phyloP scores from a whole-genome alignment of 306 rosid species.

The Spatholobus suberectus region DNA sequence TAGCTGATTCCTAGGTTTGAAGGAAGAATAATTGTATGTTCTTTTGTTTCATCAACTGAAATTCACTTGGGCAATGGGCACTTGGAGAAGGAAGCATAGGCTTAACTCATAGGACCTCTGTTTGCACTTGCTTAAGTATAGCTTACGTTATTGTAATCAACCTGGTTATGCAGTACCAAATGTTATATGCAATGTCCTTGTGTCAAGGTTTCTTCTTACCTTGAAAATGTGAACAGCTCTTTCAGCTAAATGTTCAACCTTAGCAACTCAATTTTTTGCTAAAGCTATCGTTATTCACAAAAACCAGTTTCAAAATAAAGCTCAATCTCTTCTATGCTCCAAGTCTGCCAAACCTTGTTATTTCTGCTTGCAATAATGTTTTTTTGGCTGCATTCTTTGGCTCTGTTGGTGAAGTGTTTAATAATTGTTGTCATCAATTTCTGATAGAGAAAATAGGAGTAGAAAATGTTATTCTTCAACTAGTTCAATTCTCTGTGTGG shows the following conservation, averaged over 20 bases:
- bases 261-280: background rate
- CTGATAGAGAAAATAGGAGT: constrained; percentile 3
- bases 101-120: background rate
- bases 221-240: background rate
- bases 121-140: background rate
- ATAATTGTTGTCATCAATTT: constrained; percentile 21
- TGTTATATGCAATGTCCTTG: background rate
- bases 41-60: constrained; percentile 20
- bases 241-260: constrained; percentile 17
- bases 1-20: constrained; percentile 23
- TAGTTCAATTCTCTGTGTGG: constrained; percentile 5
- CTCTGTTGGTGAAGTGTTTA: background rate
- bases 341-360: background rate
- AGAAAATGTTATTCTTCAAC: constrained; percentile 23
- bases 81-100: constrained; percentile 17
- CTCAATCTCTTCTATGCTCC: background rate
- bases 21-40: background rate
- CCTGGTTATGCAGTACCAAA: background rate
- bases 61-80: background rate
- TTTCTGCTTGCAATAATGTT: background rate
- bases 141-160: background rate
- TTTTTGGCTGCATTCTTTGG: constrained; percentile 18
- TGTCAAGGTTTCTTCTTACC: background rate
- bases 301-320: background rate
- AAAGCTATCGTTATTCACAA: constrained; percentile 7